phyloP scores from a whole-genome alignment of 2,329 filamentous ascomycete genomes.

The Colletotrichum ledebouriae region DNA sequence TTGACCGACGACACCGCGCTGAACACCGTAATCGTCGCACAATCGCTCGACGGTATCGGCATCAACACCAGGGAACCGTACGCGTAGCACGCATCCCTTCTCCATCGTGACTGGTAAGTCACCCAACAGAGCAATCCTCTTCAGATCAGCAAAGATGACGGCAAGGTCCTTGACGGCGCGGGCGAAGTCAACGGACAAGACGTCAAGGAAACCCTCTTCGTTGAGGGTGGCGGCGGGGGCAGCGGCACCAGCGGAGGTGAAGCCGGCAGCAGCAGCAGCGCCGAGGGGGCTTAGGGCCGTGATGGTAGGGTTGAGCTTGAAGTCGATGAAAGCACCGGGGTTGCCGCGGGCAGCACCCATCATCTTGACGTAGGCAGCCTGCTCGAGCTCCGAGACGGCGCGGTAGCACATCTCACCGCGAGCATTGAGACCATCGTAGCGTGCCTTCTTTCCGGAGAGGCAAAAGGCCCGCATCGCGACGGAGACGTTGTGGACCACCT shows the following conservation, averaged over 20 bases:
- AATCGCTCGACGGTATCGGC: conserved; percentile 83
- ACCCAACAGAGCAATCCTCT: conserved; percentile 80
- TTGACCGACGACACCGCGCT: conserved; percentile 82
- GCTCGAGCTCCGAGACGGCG: conserved; percentile 79
- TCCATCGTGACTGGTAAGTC: conserved; percentile 86
- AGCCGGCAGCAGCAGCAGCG: conserved; percentile 62
- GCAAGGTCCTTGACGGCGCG: conserved; percentile 87
- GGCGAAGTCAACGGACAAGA: conserved; percentile 89
- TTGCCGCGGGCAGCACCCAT: conserved; percentile 65
- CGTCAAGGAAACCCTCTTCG: conserved; percentile 85
- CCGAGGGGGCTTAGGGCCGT: conserved; percentile 85
- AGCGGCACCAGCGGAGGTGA: conserved; percentile 61
- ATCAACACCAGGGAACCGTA: conserved; percentile 94
- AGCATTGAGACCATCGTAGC: conserved; percentile 82
- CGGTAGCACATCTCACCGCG: conserved; percentile 85
- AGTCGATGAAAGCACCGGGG: conserved; percentile 89
- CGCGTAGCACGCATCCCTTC: conserved; percentile 73
- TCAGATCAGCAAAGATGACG: conserved; percentile 83
- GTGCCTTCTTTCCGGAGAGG: conserved; percentile 89
- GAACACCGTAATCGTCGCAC: conserved; percentile 88
- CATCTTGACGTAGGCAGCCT: conserved; percentile 79
- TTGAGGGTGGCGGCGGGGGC: conserved; percentile 74
- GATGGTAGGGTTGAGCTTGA: conserved; percentile 88
- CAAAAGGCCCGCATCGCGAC: conserved; percentile 92
- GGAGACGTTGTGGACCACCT: conserved; percentile 96